phyloP scores from a whole-genome alignment of 768 basidiomycete species.

The Hypsizygus marmoreus region DNA sequence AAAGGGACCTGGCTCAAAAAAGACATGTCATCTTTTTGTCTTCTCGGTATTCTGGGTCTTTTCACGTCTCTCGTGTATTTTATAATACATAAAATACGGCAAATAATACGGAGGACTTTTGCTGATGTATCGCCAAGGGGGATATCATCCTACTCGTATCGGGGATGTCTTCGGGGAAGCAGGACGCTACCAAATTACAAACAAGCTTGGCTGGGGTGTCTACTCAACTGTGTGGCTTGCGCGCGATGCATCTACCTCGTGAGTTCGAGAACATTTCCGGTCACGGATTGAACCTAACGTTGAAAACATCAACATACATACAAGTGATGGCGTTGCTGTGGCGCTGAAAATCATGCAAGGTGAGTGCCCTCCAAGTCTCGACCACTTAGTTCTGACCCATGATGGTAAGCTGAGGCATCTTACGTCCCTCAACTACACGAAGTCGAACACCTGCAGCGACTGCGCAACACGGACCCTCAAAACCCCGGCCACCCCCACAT shows the following conservation, averaged over 20 bases:
- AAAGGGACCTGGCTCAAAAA: too few relatives aligned
- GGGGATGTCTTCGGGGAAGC: constrained; percentile 38
- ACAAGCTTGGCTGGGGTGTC: constrained; percentile 50
- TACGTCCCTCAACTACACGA: neutral
- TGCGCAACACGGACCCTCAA: neutral
- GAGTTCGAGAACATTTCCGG: neutral
- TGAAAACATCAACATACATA: too few relatives aligned
- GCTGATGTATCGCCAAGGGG: too few relatives aligned
- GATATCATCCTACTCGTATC: constrained; percentile 35
- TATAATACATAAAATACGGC: too few relatives aligned
- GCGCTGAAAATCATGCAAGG: neutral
- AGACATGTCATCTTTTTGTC: too few relatives aligned
- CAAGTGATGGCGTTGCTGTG: neutral
- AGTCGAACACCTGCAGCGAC: neutral
- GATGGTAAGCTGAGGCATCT: neutral
- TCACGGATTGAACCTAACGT: too few relatives aligned
- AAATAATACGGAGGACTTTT: too few relatives aligned
- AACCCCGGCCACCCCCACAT: neutral
- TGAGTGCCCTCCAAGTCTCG: neutral
- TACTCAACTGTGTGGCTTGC: constrained; percentile 44
- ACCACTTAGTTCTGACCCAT: neutral
- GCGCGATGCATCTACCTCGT: constrained; percentile 14
- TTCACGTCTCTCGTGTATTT: too few relatives aligned
- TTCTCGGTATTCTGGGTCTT: too few relatives aligned
- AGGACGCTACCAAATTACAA: constrained; percentile 46